Evolutionary conservation across 2,329 filamentous ascomycete genomes (phyloP), one percentile per base, ranked within the genome.

Genomic region (Diaporthe sp.): DNA sequence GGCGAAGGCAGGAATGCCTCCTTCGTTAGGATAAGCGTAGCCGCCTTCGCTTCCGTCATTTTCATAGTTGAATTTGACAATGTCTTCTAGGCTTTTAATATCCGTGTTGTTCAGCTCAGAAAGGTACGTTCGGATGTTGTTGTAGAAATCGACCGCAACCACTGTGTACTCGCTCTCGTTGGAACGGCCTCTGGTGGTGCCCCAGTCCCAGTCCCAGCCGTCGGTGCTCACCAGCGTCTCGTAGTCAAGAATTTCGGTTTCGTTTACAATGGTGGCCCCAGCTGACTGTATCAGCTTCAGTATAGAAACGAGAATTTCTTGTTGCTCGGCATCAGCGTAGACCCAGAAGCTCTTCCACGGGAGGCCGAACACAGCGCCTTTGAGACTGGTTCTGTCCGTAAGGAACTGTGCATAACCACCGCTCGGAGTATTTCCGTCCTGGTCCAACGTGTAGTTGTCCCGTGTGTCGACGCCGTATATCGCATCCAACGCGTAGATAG

Each of bases 181-280:
- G n/a, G 91, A 84, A 79, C 86, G 91, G 3, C 92, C 92, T 5
- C 92, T 89, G 1, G 86, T 88, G 8, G 84, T 87, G 19, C 93
- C 92, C 77, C 91, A 93, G 79, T 94, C 92, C 89, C 94, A 95
- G 82, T 95, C 87, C 93, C 93, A 95, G n/a, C 92, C 92, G 67
- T 89, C 82, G 0, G 91, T 92, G 44, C 89, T 89, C 17, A 95
- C 88, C 34, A 94, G 89, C 0, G 84, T 89, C 79, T 92, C 82
- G 79, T 91, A 89, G 80, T 91, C 86, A 31, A 91, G 90, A 2
- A 95, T 87, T 80, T 95, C 93, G 0, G 92, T 94, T 37, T 88
- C 88, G 79, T 95, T 94, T 79, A 95, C 85, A 55, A 95, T 87
- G 1, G 88, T 92, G 0, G 92, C 93, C 1, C 94, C 93, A 0